Percentiles rank a stretch among this genome's conserved stretches.
Conservation (phyloP, 2,329 filamentous ascomycete species). For the Colletotrichum euphorbiae region DNA sequence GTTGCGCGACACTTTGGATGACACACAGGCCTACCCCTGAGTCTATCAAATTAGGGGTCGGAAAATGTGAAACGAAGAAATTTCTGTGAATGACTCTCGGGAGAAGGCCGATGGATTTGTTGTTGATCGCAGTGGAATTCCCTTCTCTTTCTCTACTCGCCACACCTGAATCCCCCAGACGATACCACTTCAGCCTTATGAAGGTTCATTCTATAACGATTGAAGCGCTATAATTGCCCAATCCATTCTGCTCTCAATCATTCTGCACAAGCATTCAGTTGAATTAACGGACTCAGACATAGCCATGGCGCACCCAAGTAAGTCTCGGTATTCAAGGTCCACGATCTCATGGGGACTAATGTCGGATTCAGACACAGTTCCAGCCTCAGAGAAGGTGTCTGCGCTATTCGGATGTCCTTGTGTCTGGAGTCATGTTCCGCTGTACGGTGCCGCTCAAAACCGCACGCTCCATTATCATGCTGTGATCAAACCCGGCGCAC, state of each 20-base stretch:
- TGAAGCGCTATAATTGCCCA: background rate
- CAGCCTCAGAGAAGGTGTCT: conserved; percentile 29
- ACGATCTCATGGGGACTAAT: background rate
- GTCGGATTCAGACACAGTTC: background rate
- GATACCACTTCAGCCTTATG: background rate
- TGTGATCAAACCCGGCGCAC: conserved; percentile 3
- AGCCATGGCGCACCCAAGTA: conserved; percentile 10
- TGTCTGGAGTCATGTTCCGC: conserved; percentile 36
- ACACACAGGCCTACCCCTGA: conserved; percentile 35
- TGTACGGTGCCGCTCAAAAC: conserved; percentile 28
- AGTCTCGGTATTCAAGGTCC: background rate
- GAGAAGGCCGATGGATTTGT: background rate
- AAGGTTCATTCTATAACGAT: background rate
- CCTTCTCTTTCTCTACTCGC: background rate
- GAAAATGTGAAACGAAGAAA: conserved; percentile 27
- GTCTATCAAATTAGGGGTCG: conserved; percentile 21
- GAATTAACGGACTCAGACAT: background rate
- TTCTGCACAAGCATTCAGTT: background rate
- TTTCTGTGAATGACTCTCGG: conserved; percentile 33
- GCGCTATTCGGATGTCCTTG: conserved; percentile 33
- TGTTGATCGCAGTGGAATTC: background rate
- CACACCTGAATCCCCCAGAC: background rate
- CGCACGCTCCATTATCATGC: conserved; percentile 21
- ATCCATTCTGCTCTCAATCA: background rate
- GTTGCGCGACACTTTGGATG: conserved; percentile 9